Conservation (phyloP, 148 eudicot genomes). For the Vaccinium corymbosum region DNA sequence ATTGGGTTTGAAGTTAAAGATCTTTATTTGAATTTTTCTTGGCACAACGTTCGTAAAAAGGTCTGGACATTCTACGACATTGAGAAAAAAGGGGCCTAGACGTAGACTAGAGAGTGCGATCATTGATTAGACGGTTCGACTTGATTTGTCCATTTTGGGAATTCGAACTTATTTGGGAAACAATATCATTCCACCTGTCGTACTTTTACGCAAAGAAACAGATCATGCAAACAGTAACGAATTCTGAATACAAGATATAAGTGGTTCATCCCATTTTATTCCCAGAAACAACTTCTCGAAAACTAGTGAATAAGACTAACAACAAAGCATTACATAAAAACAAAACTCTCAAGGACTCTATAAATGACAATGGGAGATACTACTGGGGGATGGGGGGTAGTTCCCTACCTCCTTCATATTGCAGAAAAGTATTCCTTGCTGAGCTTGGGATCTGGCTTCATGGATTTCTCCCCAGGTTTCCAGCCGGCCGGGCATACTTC, state of each 20-base stretch:
- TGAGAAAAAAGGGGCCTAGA: too few species aligned
- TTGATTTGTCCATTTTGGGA: too few species aligned
- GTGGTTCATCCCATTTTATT: neutral
- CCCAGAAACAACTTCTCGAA: constrained; percentile 11
- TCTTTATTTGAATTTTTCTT: too few species aligned
- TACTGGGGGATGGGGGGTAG: neutral
- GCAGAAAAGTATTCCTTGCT: constrained; percentile 95
- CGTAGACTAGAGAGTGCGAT: too few species aligned
- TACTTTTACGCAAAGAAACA: neutral
- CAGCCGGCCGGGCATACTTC: constrained; percentile 99
- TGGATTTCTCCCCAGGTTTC: constrained; percentile 95
- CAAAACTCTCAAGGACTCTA: constrained; percentile 24
- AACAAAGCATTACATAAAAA: constrained; percentile 13
- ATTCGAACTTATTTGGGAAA: too few species aligned
- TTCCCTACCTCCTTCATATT: constrained; percentile 32
- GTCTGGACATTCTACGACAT: too few species aligned
- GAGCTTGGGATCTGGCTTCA: constrained; percentile 93
- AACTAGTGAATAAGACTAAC: neutral
- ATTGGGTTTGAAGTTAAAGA: too few species aligned
- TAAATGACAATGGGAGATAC: neutral
- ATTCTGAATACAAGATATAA: neutral
- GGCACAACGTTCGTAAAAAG: too few species aligned
- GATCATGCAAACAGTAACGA: neutral
- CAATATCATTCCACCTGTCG: too few species aligned
- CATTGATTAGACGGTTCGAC: too few species aligned